Evolutionary conservation across 257 asterid species (phyloP), one percentile per base, ranked within the genome.

Genomic region (Plantago major): DNA sequence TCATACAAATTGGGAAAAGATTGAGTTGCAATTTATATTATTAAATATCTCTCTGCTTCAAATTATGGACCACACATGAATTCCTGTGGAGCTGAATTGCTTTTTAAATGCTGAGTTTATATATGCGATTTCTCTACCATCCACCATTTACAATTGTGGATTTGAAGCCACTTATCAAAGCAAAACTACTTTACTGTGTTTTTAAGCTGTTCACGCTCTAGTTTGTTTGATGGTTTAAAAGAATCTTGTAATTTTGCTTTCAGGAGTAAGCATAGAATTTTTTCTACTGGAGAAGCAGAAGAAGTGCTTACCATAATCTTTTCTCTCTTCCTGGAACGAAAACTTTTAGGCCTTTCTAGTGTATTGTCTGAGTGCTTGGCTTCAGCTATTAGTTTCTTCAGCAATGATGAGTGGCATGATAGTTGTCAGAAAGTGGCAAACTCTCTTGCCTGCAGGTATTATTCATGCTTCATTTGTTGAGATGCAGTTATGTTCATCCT

Each of bases 281-380:
- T 85, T 62, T 74, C 96, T 42, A 63, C 83, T 38, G 62, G 64
- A 70, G 96, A 93, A 70, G 92, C 81, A 67, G 95, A 83, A 78
- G 96, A 93, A 18, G 68, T 93, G 78, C 71, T 81, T 46, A 73
- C 63, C 65, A 70, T 81, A 63, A 74, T 89, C 40, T 73, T 83
- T 60, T 73, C 75, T 43, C 72, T 89, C 74, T 87, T 83, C 71
- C 77, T 93, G 33, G 99, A 93, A 64, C 95, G 96, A 45, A 79
- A 74, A 80, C 79, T 89, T 62, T 51, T 82, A 26, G 95, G 97
- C 72, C 82, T 93, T 14, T 78, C 81, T n/a, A 66, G 67, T 67
- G 33, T 66, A 17, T 73, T 93, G 78, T 62, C 67, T 26, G 85
- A 85, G 68, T 79, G 85, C 73, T 49, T 89, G 81, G 62, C 59